Conservation (phyloP, 1,284 basidiomycete genomes). For the Ceratobasidium sp. region DNA sequence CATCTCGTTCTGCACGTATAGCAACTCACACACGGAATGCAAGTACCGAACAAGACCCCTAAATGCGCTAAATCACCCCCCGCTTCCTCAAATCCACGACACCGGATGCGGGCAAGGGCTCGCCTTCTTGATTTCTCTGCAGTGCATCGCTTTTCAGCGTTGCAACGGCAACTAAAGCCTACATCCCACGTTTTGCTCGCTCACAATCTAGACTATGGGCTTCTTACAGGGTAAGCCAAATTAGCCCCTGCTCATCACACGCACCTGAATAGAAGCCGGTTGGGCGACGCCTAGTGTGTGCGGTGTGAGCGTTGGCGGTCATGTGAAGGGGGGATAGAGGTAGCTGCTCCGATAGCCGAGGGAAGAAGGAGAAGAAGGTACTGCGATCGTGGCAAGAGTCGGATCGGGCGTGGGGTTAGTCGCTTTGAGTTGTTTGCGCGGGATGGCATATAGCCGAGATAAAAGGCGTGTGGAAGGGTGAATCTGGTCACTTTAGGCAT, state of each 20-base stretch:
- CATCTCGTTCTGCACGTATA: neutral
- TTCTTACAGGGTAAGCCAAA: constrained; percentile 15
- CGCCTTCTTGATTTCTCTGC: neutral
- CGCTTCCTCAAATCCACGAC: neutral
- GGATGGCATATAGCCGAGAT: no score
- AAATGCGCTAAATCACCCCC: neutral
- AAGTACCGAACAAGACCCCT: neutral
- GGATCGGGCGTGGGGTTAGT: no score
- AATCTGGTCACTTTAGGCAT: no score
- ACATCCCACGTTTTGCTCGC: neutral
- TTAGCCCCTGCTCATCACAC: constrained; percentile 1
- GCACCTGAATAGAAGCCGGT: constrained; percentile 1
- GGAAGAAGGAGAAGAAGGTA: neutral
- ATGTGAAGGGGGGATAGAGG: neutral
- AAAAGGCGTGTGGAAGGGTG: no score
- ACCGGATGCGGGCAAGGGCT: neutral
- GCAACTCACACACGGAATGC: neutral
- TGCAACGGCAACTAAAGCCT: neutral
- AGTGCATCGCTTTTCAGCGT: neutral
- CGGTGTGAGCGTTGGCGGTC: no score
- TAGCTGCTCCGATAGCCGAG: neutral
- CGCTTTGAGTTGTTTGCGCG: no score
- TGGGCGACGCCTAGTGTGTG: no score
- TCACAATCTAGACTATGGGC: neutral
- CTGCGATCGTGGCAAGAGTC: no score